Conservation (phyloP, 2,329 filamentous ascomycete genomes). For the Fusarium temperatum region DNA sequence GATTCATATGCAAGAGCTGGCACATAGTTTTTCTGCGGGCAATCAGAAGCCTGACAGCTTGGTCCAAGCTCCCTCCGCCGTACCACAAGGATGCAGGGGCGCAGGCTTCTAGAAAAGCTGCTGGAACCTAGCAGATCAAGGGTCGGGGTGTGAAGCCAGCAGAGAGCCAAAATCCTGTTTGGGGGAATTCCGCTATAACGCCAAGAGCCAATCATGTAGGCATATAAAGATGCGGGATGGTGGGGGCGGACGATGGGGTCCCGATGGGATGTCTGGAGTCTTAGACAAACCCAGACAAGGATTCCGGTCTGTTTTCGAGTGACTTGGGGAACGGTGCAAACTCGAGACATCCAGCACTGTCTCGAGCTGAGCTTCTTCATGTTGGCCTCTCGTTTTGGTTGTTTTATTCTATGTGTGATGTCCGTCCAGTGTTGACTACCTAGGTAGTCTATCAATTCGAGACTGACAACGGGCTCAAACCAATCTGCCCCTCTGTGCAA, state of each 20-base stretch:
- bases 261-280: conserved; percentile 37
- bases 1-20: conserved; percentile 20
- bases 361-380: conserved; percentile 2
- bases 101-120: conserved; percentile 43
- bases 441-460: conserved; percentile 6
- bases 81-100: conserved; percentile 39
- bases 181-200: conserved; percentile 14
- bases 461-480: conserved; percentile 24
- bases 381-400: conserved; percentile 14
- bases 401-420: conserved; percentile 6
- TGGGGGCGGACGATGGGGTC: conserved; percentile 34
- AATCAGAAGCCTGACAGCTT: conserved; percentile 26
- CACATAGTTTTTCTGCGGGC: conserved; percentile 26
- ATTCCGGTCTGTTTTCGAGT: conserved; percentile 49
- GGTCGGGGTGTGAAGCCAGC: conserved; percentile 27
- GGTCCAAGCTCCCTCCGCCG: conserved; percentile 40
- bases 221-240: conserved; percentile 38
- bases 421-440: not conserved
- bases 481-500: conserved; percentile 23
- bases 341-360: conserved; percentile 23
- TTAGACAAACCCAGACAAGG: conserved; percentile 34
- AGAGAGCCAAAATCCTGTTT: conserved; percentile 38
- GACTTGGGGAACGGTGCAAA: conserved; percentile 45
- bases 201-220: conserved; percentile 33
- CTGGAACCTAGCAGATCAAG: conserved; percentile 36